Evolutionary conservation across 2,329 filamentous ascomycete species (phyloP).

Genomic region (Penicillium sp.): DNA sequence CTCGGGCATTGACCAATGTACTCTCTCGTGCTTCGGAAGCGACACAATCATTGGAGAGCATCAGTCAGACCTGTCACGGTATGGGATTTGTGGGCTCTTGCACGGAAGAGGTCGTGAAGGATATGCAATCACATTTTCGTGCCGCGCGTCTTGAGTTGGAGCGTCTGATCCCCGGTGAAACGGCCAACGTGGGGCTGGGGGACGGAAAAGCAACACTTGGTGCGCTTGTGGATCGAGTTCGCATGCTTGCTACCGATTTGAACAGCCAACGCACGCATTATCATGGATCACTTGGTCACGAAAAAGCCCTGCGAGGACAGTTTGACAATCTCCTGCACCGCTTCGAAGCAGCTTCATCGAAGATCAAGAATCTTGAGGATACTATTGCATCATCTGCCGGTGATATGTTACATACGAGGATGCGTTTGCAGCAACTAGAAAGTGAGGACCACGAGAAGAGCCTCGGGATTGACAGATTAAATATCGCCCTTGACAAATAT

Average conservation of each 20-base stretch:
- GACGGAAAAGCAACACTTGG: conserved; percentile 37
- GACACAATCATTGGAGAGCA: conserved; percentile 29
- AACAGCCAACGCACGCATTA: conserved; percentile 29
- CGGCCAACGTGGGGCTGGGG: conserved; percentile 30
- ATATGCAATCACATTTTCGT: conserved; percentile 37
- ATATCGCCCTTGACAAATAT: conserved; percentile 40
- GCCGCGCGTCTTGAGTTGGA: conserved; percentile 42
- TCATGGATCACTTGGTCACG: conserved; percentile 31
- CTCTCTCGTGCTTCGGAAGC: conserved; percentile 36
- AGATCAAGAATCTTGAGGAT: conserved; percentile 35
- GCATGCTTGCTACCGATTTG: conserved; percentile 30
- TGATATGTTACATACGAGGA: conserved; percentile 42
- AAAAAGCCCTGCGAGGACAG: conserved; percentile 39
- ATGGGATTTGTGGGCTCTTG: conserved; percentile 36
- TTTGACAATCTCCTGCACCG: conserved; percentile 39
- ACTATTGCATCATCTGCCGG: conserved; percentile 38
- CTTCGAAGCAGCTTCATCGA: conserved; percentile 33
- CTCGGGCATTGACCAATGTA: conserved; percentile 31
- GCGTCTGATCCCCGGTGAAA: conserved; percentile 41
- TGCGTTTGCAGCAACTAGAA: conserved; percentile 40
- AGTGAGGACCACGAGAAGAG: conserved; percentile 36
- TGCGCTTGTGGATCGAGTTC: conserved; percentile 36
- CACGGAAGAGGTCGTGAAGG: conserved; percentile 28
- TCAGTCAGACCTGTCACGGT: conserved; percentile 31
- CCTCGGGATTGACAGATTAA: conserved; percentile 38